phyloP scores from a whole-genome alignment of 441 rosid genomes.

The Erysimum pusillum region DNA sequence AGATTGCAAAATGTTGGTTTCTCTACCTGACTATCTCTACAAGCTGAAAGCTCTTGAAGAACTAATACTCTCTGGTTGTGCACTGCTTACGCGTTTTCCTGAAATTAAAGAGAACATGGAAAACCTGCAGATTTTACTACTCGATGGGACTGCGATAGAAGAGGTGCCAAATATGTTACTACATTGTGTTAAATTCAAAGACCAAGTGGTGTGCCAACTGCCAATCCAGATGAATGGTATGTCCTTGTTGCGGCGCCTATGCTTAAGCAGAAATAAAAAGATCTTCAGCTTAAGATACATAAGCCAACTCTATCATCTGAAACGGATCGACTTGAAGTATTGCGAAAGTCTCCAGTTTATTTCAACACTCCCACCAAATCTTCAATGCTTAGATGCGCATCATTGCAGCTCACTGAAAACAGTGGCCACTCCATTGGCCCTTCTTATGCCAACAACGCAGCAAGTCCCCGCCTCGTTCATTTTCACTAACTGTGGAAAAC shows the following conservation, averaged over 20 bases:
- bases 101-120: constrained; percentile 11
- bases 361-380: too few species aligned
- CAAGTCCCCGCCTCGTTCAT: neutral
- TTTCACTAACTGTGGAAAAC: constrained; percentile 25
- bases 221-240: neutral
- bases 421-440: neutral
- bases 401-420: constrained; percentile 11
- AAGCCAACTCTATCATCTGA: too few species aligned
- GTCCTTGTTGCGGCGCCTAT: constrained; percentile 12
- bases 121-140: constrained; percentile 28
- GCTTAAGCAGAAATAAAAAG: neutral
- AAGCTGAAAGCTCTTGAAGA: constrained; percentile 32
- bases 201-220: neutral
- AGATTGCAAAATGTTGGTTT: constrained; percentile 8
- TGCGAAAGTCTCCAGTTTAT: too few species aligned
- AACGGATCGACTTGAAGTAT: too few species aligned
- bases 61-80: constrained; percentile 15
- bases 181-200: neutral
- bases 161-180: neutral
- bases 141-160: constrained; percentile 15
- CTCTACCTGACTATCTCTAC: constrained; percentile 26
- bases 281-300: too few species aligned
- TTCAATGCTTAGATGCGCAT: neutral
- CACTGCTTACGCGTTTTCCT: neutral
- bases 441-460: constrained; percentile 12